Evolutionary conservation across 1,139 yeast species (phyloP).

Genomic region (Magnusiomyces ingens): DNA sequence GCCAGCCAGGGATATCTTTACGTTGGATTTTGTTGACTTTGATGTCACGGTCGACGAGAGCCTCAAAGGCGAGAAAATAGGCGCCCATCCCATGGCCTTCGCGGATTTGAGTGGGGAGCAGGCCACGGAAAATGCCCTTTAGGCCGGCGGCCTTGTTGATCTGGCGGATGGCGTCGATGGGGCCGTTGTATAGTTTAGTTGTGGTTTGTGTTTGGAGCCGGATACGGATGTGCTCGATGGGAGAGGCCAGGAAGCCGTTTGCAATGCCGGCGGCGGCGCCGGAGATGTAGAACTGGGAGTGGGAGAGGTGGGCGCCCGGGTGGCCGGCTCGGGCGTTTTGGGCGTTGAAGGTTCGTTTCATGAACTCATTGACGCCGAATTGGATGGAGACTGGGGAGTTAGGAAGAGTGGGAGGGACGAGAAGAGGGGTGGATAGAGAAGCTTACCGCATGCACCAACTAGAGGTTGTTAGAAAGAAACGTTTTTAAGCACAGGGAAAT

Average conservation of each 20-base stretch:
- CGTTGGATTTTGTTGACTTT: slow-evolving; percentile 41
- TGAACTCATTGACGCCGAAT: slow-evolving; percentile 84
- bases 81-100: slow-evolving; percentile 86
- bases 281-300: slow-evolving; percentile 62
- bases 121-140: slow-evolving; percentile 67
- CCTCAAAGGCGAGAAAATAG: slow-evolving; percentile 85
- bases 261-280: slow-evolving; percentile 90
- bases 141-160: slow-evolving; percentile 49
- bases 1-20: slow-evolving; percentile 75
- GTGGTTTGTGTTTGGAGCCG: slow-evolving; percentile 77
- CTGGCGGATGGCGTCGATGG: slow-evolving; percentile 67
- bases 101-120: slow-evolving; percentile 71
- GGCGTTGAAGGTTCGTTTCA: slow-evolving; percentile 67
- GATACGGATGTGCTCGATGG: slow-evolving; percentile 90
- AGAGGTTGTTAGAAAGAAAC: slow-evolving; percentile 3
- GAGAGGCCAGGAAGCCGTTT: slow-evolving; percentile 79
- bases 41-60: slow-evolving; percentile 62
- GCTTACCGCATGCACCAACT: slow-evolving; percentile 68
- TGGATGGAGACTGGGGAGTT: slow-evolving; percentile 56
- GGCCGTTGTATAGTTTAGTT: slow-evolving; percentile 56
- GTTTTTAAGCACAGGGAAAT: background rate
- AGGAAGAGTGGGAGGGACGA: background rate
- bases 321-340: slow-evolving; percentile 38
- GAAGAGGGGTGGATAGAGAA: slow-evolving; percentile 3
- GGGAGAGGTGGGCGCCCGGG: slow-evolving; percentile 34